These are phyloP conservation scores for Malassezia yamatoensis DNA, from an alignment of 1,284 basidiomycete species.

Conservation along the genomic window DNA sequence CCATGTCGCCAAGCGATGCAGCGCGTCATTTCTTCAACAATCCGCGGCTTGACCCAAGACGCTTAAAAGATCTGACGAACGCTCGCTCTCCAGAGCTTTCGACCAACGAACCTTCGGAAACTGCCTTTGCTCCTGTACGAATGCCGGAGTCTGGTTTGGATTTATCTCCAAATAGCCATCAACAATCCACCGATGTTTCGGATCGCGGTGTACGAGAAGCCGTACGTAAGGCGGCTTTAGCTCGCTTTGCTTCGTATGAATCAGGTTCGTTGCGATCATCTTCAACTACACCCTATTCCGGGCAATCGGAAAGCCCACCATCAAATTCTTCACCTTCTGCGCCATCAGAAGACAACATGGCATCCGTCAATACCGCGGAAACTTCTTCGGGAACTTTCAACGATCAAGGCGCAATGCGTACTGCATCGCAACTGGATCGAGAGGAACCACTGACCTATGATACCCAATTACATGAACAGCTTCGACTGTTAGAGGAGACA, in stretches of 20 bases:
- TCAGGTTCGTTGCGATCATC: too few species aligned
- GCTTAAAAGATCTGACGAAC: neutral
- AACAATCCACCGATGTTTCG: too few species aligned
- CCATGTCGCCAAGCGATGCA: neutral
- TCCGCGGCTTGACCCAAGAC: neutral
- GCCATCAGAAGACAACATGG: neutral
- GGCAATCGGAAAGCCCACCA: too few species aligned
- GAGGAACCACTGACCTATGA: neutral
- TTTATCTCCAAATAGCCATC: too few species aligned
- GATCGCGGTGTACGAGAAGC: neutral
- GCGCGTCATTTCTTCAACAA: neutral
- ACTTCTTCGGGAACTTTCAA: neutral
- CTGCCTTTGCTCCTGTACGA: too few species aligned
- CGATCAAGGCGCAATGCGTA: too few species aligned
- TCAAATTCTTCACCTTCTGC: too few species aligned
- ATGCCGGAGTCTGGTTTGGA: too few species aligned
- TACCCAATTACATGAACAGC: conserved; percentile 5
- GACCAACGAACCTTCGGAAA: too few species aligned
- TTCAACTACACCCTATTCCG: too few species aligned
- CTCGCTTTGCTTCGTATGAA: neutral
- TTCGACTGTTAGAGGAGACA: conserved; percentile 7
- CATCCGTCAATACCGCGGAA: neutral
- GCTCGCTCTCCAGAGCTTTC: too few species aligned
- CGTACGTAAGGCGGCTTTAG: conserved; percentile 1
- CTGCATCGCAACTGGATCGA: neutral